phyloP scores from a whole-genome alignment of 2,329 filamentous ascomycete species.

The Pyrenophora graminea region DNA sequence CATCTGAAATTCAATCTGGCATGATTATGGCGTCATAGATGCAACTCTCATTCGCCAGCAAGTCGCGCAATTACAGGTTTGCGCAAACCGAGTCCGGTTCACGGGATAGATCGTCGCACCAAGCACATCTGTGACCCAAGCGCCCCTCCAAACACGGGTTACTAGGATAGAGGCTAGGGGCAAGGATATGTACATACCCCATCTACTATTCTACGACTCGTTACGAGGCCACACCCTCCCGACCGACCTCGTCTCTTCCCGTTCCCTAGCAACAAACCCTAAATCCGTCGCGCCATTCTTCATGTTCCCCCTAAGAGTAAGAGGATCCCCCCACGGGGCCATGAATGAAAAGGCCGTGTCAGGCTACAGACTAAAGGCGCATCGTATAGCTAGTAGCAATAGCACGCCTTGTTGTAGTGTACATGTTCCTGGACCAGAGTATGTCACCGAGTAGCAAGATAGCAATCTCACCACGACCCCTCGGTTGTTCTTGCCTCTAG shows the following conservation, averaged over 20 bases:
- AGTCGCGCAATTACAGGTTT: too few species aligned
- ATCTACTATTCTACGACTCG: constrained; percentile 8
- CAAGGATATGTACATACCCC: constrained; percentile 3
- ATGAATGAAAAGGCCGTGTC: too few species aligned
- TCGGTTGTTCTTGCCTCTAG: too few species aligned
- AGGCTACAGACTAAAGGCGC: too few species aligned
- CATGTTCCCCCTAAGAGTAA: not conserved
- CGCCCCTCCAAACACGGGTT: not conserved
- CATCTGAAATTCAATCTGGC: not conserved
- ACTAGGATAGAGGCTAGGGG: not conserved
- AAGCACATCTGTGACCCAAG: not conserved
- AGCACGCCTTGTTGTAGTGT: too few species aligned
- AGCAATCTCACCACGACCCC: too few species aligned
- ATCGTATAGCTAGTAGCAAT: too few species aligned
- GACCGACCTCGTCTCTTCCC: constrained; percentile 10
- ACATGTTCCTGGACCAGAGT: too few species aligned
- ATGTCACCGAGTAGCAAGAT: too few species aligned
- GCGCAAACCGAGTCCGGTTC: too few species aligned
- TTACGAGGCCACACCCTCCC: constrained; percentile 11
- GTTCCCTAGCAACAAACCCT: constrained; percentile 10
- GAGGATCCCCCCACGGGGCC: too few species aligned
- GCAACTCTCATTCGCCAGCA: not conserved
- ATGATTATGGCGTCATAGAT: constrained; percentile 9
- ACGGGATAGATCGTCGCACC: not conserved
- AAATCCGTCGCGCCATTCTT: constrained; percentile 6